Percentiles rank a stretch among this genome's conserved stretches.
phyloP scores from a whole-genome alignment of 768 basidiomycete species.

The Tremella fuciformis region DNA sequence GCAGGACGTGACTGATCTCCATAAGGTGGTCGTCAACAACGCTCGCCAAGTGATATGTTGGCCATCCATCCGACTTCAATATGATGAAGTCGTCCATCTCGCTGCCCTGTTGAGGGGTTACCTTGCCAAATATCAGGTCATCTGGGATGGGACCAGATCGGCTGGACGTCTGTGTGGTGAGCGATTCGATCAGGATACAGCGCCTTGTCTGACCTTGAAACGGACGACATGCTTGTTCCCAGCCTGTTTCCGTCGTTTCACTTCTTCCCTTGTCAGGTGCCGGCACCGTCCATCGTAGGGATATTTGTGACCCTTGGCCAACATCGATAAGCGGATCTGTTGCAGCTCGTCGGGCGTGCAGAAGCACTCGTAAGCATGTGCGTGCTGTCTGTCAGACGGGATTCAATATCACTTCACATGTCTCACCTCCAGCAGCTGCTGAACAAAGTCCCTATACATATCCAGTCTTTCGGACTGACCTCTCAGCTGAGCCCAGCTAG shows the following conservation, averaged over 20 bases:
- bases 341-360: constrained; percentile 72
- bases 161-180: constrained; percentile 48
- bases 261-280: constrained; percentile 82
- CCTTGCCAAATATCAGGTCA: constrained; percentile 73
- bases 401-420: too few relatives aligned
- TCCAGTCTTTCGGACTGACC: constrained; percentile 80
- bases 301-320: constrained; percentile 69
- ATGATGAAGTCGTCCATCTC: constrained; percentile 78
- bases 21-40: constrained; percentile 95
- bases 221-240: constrained; percentile 81
- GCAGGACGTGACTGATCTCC: constrained; percentile 90
- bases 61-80: constrained; percentile 86
- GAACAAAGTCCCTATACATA: constrained; percentile 61
- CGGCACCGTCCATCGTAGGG: constrained; percentile 85
- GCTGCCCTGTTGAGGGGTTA: constrained; percentile 43
- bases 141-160: constrained; percentile 57
- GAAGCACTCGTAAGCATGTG: constrained; percentile 92
- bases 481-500: constrained; percentile 7
- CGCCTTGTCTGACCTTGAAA: constrained; percentile 64
- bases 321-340: constrained; percentile 66
- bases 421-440: too few relatives aligned
- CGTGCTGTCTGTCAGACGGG: constrained; percentile 58
- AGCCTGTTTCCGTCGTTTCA: constrained; percentile 65
- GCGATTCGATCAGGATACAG: neutral
- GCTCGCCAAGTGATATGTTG: constrained; percentile 93